phyloP scores from a whole-genome alignment of 108 stramenopile genomes.

The Stephanodiscus minutulus region DNA sequence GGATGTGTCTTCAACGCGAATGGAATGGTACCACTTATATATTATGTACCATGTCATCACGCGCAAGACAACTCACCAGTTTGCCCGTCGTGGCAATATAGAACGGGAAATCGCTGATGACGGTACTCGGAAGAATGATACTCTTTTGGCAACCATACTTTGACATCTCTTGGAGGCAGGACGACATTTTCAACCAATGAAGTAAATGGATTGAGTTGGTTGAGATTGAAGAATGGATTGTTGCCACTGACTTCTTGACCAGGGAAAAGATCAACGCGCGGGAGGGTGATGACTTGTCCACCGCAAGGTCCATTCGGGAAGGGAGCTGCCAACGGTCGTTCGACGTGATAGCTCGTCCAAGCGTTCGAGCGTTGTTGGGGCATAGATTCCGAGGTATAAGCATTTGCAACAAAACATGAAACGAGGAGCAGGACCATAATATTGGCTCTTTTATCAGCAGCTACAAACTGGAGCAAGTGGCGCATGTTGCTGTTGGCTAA shows the following conservation, averaged over 20 bases:
- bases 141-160: constrained; percentile 71
- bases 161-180: constrained; percentile 56
- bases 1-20: background rate
- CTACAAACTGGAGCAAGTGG: no score
- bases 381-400: background rate
- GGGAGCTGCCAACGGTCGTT: constrained; percentile 43
- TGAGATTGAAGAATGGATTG: constrained; percentile 39
- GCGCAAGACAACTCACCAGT: constrained; percentile 37
- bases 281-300: constrained; percentile 47
- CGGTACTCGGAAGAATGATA: constrained; percentile 37
- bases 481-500: no score
- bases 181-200: constrained; percentile 19
- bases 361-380: background rate
- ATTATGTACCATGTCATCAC: background rate
- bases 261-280: constrained; percentile 40
- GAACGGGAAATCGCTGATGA: constrained; percentile 41
- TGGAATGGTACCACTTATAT: background rate
- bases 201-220: constrained; percentile 36
- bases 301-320: constrained; percentile 66
- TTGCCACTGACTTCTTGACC: constrained; percentile 36
- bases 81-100: constrained; percentile 77
- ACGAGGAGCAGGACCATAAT: background rate
- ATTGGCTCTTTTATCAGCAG: background rate
- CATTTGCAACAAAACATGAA: background rate
- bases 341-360: background rate